Percentiles rank a stretch among this genome's conserved stretches.
phyloP scores from a whole-genome alignment of 139 green algal genomes.

The Astrephomene gubernaculifera region DNA sequence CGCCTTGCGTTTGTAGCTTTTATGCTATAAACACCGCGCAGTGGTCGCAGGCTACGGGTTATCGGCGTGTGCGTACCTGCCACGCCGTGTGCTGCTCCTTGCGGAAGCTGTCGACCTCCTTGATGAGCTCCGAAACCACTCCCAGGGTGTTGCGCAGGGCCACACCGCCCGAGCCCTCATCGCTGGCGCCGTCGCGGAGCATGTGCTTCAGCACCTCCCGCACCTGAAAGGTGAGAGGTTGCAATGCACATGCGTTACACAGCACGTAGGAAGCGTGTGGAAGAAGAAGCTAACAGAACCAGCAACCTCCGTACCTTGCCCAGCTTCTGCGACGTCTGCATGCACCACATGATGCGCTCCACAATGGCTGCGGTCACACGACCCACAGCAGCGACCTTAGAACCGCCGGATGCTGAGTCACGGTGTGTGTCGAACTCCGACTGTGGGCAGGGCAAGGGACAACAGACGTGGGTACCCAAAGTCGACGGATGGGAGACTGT shows the following conservation, averaged over 20 bases:
- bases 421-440: conserved; percentile 57
- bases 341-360: conserved; percentile 54
- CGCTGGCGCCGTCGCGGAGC: background rate
- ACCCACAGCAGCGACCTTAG: background rate
- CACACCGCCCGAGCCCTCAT: conserved; percentile 23
- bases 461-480: no score
- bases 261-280: no score
- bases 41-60: no score
- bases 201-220: conserved; percentile 53
- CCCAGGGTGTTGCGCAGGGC: conserved; percentile 57
- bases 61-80: no score
- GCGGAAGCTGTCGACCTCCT: conserved; percentile 61
- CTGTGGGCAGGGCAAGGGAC: no score
- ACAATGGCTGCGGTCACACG: conserved; percentile 33
- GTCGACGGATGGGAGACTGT: no score
- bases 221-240: background rate
- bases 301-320: conserved; percentile 4
- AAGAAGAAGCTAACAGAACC: no score
- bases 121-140: conserved; percentile 53
- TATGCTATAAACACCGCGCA: background rate
- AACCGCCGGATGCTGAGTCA: background rate
- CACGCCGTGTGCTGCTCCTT: conserved; percentile 43
- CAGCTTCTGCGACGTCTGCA: conserved; percentile 47
- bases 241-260: no score
- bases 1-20: no score